Conservation (phyloP, 768 basidiomycete genomes). For the Russula brevipes region DNA sequence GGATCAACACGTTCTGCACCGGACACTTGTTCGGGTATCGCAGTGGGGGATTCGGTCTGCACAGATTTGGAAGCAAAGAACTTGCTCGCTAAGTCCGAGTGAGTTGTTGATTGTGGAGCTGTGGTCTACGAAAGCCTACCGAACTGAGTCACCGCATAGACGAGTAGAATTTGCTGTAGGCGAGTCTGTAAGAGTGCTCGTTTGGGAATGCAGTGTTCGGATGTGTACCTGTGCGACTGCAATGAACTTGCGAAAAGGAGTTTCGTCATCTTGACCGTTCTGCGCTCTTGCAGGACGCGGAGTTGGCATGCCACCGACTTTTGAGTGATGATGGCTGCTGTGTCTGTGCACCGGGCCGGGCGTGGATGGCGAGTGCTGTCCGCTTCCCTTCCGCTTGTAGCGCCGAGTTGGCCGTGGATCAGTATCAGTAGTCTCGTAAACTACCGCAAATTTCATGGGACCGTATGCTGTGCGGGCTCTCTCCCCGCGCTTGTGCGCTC, state of each 20-base stretch:
- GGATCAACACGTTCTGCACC: conserved; percentile 38
- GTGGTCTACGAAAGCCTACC: conserved; percentile 37
- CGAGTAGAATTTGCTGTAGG: conserved; percentile 59
- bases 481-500: no score
- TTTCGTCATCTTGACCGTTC: conserved; percentile 32
- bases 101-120: neutral
- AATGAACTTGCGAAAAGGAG: conserved; percentile 36
- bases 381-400: no score
- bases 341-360: neutral
- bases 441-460: no score
- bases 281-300: conserved; percentile 22
- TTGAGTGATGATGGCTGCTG: no score
- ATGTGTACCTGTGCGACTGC: conserved; percentile 40
- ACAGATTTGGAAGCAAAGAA: conserved; percentile 38
- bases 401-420: no score
- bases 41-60: conserved; percentile 29
- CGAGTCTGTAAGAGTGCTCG: neutral
- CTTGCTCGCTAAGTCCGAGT: conserved; percentile 39
- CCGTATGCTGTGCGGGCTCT: no score
- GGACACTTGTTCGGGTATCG: conserved; percentile 26
- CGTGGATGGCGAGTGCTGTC: no score
- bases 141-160: conserved; percentile 62
- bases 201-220: neutral
- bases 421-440: no score
- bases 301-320: neutral